Base-by-base conservation (phyloP, 2,329 filamentous ascomycete species). In the Xylaria sp. region DNA sequence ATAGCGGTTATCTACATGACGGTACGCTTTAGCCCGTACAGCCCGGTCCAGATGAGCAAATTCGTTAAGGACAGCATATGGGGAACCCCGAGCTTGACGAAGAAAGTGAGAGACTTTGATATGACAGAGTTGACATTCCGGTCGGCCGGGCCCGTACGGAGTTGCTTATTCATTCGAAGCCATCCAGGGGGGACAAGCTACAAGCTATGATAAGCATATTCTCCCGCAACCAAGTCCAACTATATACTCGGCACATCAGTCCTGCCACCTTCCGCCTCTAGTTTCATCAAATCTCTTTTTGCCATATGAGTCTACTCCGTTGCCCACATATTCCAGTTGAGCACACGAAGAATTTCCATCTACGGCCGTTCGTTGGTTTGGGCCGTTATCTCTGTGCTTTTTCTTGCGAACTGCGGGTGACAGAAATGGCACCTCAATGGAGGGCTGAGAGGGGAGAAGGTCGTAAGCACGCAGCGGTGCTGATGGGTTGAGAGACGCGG, bases 311-410 rank as follows among this genome's bases (percentile, higher is more conserved):
- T 71, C 86, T 85, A 85, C 84, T 83, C 85, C 86, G 65, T 36
- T 36, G 82, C 84, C 0, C 83, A 86, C 72, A 80, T 79, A 12
- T 87, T 85, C 72, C 81, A 84, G 36, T 76, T 80, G 58, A 81
- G 80, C 39, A 83, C 82, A 0, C 9, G n/a, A 10, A 36, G 31
- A 2, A 15, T 56, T 15, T 81, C 85, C 66, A 73, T 86, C 15
- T 79, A 80, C 69, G 80, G 78, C 0, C 80, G 80, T 0, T 80
- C 80, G 15, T 63, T 83, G 1, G 54, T 81, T 18, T 83, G 81
- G 57, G 85, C 87, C 70, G 43, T 84, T 13, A 72, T 79, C 1
- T 60, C 59, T 39, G 63, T 28, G 69, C 9, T 25, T 63, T 41
- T 64, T 84, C 87, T 55, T 79, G 76, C 20, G 70, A 80, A 18